phyloP scores from a whole-genome alignment of 805 yeast genomes.

The Wickerhamiella shivajii region DNA sequence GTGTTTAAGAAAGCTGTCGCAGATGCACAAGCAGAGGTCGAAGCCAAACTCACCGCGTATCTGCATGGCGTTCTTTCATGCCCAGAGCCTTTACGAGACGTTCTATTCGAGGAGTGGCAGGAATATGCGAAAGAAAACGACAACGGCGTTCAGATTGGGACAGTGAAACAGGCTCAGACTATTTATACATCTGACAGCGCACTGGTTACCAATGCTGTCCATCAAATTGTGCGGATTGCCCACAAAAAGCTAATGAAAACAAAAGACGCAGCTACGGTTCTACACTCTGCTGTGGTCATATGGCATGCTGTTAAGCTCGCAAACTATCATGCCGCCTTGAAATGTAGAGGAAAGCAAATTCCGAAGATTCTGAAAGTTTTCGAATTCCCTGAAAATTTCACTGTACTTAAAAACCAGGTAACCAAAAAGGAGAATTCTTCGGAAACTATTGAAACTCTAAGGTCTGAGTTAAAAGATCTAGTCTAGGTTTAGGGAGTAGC shows the following conservation, averaged over 20 bases:
- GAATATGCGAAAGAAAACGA: slow-evolving; percentile 14
- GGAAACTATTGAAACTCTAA: neutral
- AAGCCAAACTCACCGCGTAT: slow-evolving; percentile 15
- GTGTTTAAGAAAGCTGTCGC: slow-evolving; percentile 7
- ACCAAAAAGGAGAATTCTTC: slow-evolving; percentile 1
- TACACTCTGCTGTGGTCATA: slow-evolving; percentile 19
- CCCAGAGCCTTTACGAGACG: slow-evolving; percentile 6
- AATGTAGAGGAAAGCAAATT: slow-evolving; percentile 20
- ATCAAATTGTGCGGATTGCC: slow-evolving; percentile 6
- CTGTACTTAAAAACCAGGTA: slow-evolving; percentile 12
- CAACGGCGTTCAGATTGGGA: neutral
- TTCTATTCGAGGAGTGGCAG: slow-evolving; percentile 17
- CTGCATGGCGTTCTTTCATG: slow-evolving; percentile 14
- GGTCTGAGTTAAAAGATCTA: no score
- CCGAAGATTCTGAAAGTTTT: slow-evolving; percentile 20
- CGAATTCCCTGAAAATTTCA: slow-evolving; percentile 15
- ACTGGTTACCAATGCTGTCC: slow-evolving; percentile 5
- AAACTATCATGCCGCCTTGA: slow-evolving; percentile 13
- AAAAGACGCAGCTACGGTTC: slow-evolving; percentile 17
- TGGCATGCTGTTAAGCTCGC: slow-evolving; percentile 12
- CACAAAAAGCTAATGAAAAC: slow-evolving; percentile 12
- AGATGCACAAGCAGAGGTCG: slow-evolving; percentile 5
- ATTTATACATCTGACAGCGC: slow-evolving; percentile 1
- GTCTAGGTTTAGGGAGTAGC: no score
- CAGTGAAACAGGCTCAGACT: slow-evolving; percentile 5